Evolutionary conservation across 2,329 filamentous ascomycete species (phyloP).

Genomic region (Calcarisporium arbuscula): DNA sequence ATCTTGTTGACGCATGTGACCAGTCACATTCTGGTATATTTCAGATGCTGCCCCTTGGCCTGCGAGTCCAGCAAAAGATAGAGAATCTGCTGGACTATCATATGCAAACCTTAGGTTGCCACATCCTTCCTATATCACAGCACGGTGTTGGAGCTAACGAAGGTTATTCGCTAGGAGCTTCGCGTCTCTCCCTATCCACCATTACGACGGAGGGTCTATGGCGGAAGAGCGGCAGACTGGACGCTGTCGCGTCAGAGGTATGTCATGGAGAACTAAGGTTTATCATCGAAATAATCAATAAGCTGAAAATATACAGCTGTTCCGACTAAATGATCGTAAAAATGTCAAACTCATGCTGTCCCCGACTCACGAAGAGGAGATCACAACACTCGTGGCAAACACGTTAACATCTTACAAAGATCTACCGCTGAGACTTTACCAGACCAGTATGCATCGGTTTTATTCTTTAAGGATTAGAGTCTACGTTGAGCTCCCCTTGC

Average conservation of each 20-base stretch:
- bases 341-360: conserved; percentile 69
- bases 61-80: conserved; percentile 82
- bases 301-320: conserved; percentile 52
- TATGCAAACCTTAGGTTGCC: conserved; percentile 67
- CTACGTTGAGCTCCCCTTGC: no score
- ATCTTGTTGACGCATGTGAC: no score
- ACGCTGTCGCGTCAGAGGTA: conserved; percentile 66
- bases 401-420: conserved; percentile 77
- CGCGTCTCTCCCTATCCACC: conserved; percentile 74
- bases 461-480: no score
- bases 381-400: conserved; percentile 71
- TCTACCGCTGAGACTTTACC: conserved; percentile 80
- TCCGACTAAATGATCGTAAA: conserved; percentile 74
- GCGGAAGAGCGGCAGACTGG: conserved; percentile 75
- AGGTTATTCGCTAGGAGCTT: conserved; percentile 51
- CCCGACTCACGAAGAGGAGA: conserved; percentile 95
- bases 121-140: neutral
- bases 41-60: conserved; percentile 80
- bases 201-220: conserved; percentile 82
- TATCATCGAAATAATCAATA: neutral
- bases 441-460: conserved; percentile 66
- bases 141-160: neutral
- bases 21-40: conserved; percentile 86
- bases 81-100: conserved; percentile 81
- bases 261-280: neutral